Evolutionary conservation across 1,284 basidiomycete species (phyloP), one percentile per base, ranked within the genome.

Genomic region (Ganoderma lingzhi): DNA sequence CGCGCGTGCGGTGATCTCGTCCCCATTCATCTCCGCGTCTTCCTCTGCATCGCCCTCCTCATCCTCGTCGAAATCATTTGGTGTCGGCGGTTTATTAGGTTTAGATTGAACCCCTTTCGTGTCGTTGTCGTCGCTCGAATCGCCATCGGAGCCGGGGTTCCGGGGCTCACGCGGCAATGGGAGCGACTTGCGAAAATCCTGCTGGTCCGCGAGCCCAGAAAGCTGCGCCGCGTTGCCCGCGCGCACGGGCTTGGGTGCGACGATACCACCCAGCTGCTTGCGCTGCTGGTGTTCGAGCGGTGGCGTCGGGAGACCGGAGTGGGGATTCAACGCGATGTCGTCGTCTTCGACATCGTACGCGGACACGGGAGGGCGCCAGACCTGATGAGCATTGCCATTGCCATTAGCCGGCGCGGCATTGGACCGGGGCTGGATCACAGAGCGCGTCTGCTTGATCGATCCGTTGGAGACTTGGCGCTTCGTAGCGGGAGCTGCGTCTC

Each of bases 101-200:
- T 59, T 64, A 66, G 63, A 48, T 68, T 76, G 77, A 79, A 79
- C 79, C 79, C 80, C 79, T 48, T 66, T 60, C 63, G 71, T 74
- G 39, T 71, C 58, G 65, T 74, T 64, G 70, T 80, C 78, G 80
- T 86, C 88, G 87, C 90, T 89, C 88, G 83, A 85, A 86, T 81
- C 82, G 78, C 82, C 80, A 80, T 82, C 86, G 80, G 82, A 86
- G 85, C 85, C 82, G 84, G 87, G 85, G 84, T 86, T 84, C 79
- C 79, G 77, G 61, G 83, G 84, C 84, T 87, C 85, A 85, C 83
- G 87, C 79, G 82, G 85, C 77, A 81, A 85, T 86, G 84, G 84
- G 89, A 90, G 89, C 90, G 85, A 88, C 86, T 78, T 78, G 67
- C 75, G 78, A 87, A 85, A 87, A 86, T 80, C 89, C 90, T 86